Conservation (phyloP, 2,329 filamentous ascomycete genomes). For the Pyricularia sp. region DNA sequence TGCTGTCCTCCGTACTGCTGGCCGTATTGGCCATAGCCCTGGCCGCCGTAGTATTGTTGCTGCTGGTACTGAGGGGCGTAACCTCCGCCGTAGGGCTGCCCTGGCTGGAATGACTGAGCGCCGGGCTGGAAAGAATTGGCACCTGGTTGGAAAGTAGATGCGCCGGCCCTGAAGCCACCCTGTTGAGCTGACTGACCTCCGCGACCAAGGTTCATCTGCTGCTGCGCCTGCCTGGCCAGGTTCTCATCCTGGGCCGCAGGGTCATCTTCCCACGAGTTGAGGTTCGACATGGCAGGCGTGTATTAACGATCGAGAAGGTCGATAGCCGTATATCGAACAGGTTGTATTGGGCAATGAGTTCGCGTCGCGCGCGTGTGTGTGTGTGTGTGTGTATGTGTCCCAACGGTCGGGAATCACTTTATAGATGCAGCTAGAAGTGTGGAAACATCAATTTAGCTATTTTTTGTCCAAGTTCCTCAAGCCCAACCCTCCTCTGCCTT, state of each 20-base stretch:
- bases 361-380: neutral
- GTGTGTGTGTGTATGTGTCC: no score
- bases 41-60: slow-evolving; percentile 33
- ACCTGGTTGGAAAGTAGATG: slow-evolving; percentile 63
- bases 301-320: neutral
- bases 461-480: neutral
- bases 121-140: slow-evolving; percentile 51
- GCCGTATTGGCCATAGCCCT: slow-evolving; percentile 35
- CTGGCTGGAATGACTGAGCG: slow-evolving; percentile 5
- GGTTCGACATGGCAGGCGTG: slow-evolving; percentile 62
- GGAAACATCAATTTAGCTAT: neutral
- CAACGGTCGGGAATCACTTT: neutral
- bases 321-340: slow-evolving; percentile 8
- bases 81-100: slow-evolving; percentile 52
- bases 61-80: slow-evolving; percentile 47
- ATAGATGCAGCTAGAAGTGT: neutral
- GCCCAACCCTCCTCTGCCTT: neutral
- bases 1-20: slow-evolving; percentile 38
- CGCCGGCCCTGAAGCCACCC: slow-evolving; percentile 55
- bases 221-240: slow-evolving; percentile 66
- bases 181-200: slow-evolving; percentile 26
- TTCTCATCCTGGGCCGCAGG: slow-evolving; percentile 67
- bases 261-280: slow-evolving; percentile 93
- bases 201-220: slow-evolving; percentile 63
- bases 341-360: neutral